Evolutionary conservation across 306 rosid species (phyloP).

Genomic region (Malus orientalis): DNA sequence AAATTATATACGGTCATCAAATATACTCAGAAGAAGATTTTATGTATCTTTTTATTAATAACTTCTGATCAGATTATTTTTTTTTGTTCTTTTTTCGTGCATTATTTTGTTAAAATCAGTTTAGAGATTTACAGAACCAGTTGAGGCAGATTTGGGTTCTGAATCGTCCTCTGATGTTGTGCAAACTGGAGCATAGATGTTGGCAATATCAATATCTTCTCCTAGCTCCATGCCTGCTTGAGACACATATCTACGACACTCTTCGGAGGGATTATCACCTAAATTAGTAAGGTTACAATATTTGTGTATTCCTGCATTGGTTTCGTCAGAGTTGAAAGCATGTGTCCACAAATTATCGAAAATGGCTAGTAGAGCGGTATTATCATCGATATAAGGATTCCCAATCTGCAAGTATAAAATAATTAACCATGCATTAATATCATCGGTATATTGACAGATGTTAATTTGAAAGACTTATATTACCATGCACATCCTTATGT

Average conservation of each 20-base stretch:
- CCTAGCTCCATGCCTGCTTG: constrained; percentile 16
- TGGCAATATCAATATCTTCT: constrained; percentile 14
- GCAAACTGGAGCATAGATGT: constrained; percentile 42
- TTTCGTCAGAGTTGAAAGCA: constrained; percentile 49
- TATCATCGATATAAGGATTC: constrained; percentile 51
- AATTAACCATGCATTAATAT: background rate
- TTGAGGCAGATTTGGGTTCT: constrained; percentile 14
- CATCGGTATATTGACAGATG: background rate
- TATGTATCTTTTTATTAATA: background rate
- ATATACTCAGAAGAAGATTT: too few species aligned
- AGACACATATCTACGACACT: constrained; percentile 4
- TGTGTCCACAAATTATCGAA: constrained; percentile 44
- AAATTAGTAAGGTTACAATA: constrained; percentile 21
- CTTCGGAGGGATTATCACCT: background rate
- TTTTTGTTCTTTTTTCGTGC: too few species aligned
- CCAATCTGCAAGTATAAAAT: constrained; percentile 32
- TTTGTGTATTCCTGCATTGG: constrained; percentile 27
- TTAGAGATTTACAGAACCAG: constrained; percentile 30
- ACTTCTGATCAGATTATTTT: background rate
- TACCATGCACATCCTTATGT: background rate
- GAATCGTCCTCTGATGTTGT: background rate
- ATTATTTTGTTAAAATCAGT: background rate
- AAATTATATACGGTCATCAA: too few species aligned
- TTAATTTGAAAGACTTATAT: too few species aligned
- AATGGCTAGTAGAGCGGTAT: constrained; percentile 18